Conservation (phyloP, 2,329 filamentous ascomycete genomes). For the Trichoderma aggressivum region DNA sequence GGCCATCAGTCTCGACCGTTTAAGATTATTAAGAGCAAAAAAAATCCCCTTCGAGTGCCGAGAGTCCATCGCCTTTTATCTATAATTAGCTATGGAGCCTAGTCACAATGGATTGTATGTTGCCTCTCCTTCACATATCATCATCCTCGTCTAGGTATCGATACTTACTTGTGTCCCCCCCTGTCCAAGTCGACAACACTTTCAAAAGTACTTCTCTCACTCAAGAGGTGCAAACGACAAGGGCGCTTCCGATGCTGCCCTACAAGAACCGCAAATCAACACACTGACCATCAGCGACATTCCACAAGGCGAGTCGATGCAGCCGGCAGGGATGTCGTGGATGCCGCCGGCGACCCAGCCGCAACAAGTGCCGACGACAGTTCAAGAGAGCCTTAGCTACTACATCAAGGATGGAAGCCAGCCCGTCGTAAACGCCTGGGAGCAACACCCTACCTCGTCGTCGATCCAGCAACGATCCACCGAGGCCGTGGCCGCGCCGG, state of each 20-base stretch:
- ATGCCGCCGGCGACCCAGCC: constrained; percentile 21
- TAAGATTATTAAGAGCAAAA: constrained; percentile 13
- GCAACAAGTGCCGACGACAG: constrained; percentile 18
- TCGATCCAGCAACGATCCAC: constrained; percentile 7
- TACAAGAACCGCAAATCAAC: constrained; percentile 1
- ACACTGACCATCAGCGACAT: constrained; percentile 15
- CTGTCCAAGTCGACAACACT: constrained; percentile 18
- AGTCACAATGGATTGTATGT: constrained; percentile 18
- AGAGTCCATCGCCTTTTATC: constrained; percentile 7
- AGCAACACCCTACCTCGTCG: constrained; percentile 5
- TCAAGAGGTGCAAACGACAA: constrained; percentile 8
- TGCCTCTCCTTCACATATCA: neutral
- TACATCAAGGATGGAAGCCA: constrained; percentile 14
- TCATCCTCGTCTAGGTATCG: constrained; percentile 3
- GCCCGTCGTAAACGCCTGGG: constrained; percentile 20
- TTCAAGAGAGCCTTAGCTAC: constrained; percentile 21
- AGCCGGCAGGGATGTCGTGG: constrained; percentile 19
- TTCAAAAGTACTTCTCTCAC: constrained; percentile 16
- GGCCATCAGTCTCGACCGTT: constrained; percentile 10
- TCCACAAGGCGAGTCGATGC: constrained; percentile 17
- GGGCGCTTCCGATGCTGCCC: neutral
- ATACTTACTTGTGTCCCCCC: constrained; percentile 13
- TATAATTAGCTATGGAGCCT: constrained; percentile 19
- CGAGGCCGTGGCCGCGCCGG: constrained; percentile 3
- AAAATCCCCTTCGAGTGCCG: constrained; percentile 5